A percentile compares a stretch with the other conserved stretches of the same genome.
phyloP scores from a whole-genome alignment of 108 stramenopile genomes.

The Cyclotella atomus region DNA sequence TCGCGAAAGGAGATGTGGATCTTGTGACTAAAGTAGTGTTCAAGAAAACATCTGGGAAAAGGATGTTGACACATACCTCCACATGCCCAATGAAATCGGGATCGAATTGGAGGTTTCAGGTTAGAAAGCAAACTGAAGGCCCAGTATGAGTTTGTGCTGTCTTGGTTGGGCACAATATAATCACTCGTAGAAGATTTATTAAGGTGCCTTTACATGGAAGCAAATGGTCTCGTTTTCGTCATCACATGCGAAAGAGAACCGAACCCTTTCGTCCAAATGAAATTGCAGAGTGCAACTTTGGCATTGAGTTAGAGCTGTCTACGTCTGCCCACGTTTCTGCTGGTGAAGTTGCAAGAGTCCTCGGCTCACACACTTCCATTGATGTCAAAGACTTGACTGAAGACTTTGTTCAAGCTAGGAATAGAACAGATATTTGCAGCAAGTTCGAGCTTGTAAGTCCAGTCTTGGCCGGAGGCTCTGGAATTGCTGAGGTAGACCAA shows the following conservation, averaged over 20 bases:
- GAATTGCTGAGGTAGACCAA: constrained; percentile 25
- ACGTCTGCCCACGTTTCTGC: not conserved
- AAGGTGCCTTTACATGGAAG: not conserved
- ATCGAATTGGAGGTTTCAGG: constrained; percentile 1
- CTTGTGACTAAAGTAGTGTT: not conserved
- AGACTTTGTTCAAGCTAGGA: not conserved
- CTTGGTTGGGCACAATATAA: not conserved
- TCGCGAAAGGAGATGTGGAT: not conserved
- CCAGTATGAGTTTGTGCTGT: not conserved
- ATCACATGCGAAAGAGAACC: not conserved
- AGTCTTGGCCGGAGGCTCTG: constrained; percentile 39
- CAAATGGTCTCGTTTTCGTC: not conserved
- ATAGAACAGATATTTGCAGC: constrained; percentile 21
- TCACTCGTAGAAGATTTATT: not conserved
- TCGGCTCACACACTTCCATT: not conserved
- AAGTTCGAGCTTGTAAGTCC: constrained; percentile 58
- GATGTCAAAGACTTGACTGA: not conserved
- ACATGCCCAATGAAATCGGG: not conserved
- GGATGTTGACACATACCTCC: not conserved
- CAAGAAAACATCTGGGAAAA: not conserved
- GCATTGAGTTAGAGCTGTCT: constrained; percentile 3
- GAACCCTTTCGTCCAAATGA: not conserved
- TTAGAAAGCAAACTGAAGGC: not conserved
- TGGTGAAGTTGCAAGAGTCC: not conserved
- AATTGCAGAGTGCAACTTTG: not conserved